Percentiles rank a stretch among this genome's conserved stretches.
Conservation (phyloP, 257 asterid species). For the Voacanga thouarsii region DNA sequence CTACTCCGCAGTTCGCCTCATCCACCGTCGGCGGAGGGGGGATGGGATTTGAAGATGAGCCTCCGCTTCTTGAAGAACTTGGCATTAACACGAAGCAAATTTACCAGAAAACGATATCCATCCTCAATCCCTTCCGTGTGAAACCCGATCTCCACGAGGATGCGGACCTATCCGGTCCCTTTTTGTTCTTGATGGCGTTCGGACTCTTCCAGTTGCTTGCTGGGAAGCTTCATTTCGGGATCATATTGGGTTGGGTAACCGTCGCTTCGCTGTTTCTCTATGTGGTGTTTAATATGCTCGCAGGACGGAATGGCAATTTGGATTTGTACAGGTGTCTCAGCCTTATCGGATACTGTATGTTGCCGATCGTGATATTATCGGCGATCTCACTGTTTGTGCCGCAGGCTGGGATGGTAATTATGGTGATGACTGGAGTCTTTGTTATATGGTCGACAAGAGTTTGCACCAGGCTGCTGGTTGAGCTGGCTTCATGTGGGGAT, state of each 20-base stretch:
- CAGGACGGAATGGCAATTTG: constrained; percentile 75
- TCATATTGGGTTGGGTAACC: constrained; percentile 79
- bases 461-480: constrained; percentile 82
- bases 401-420: constrained; percentile 69
- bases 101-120: constrained; percentile 67
- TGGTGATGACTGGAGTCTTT: constrained; percentile 58
- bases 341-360: constrained; percentile 83
- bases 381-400: constrained; percentile 79
- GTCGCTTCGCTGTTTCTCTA: constrained; percentile 76
- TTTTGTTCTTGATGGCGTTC: constrained; percentile 77
- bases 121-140: constrained; percentile 64
- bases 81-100: constrained; percentile 92
- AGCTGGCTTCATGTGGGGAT: constrained; percentile 82
- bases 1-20: constrained; percentile 61
- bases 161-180: constrained; percentile 91
- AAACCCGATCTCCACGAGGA: constrained; percentile 77
- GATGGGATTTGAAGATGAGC: constrained; percentile 74
- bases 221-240: constrained; percentile 82
- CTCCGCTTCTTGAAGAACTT: constrained; percentile 84
- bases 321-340: constrained; percentile 85
- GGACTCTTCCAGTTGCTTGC: constrained; percentile 88
- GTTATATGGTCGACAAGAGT: constrained; percentile 91
- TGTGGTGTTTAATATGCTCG: constrained; percentile 81
- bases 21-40: constrained; percentile 42
- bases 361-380: constrained; percentile 79